Base-by-base conservation (phyloP, 2,329 filamentous ascomycete genomes). In the Colletotrichum aenigma region DNA sequence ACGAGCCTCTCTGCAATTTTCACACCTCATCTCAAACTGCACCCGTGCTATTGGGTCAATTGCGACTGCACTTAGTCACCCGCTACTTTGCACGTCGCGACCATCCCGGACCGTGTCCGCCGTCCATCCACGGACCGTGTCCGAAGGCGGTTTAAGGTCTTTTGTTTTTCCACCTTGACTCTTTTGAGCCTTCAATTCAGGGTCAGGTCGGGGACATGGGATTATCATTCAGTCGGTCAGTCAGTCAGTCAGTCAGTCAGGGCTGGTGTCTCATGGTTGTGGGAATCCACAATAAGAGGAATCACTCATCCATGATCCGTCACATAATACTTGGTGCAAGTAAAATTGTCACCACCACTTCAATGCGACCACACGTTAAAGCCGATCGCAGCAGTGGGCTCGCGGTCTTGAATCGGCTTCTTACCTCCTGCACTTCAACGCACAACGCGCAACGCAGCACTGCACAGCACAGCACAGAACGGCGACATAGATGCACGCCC, bases 1-100 rank as follows among this genome's bases (percentile, higher is more conserved):
- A 75, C 73, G 73, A 75, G 73, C 73, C 62, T 62, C 69, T 66
- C 16, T 67, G 62, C 73, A 72, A 60, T 75, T 75, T 75, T 75
- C 70, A 72, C 62, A 56, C 69, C 56, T 75, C 73, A 64, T 75
- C 73, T 75, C 69, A 75, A 75, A 75, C 69, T 55, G 69, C 69
- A 71, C 55, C 73, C 62, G 73, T 75, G 69, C 69, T 56, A 72
- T 68, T 75, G 70, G 55, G 62, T 72, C 64, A 64, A 75, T 67
- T 68, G 62, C 10, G 24, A 26, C 55, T 64, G 30, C n/a, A 56
- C 55, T 75, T 75, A 75, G 72, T 75, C 68, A 75, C 52, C 24
- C 18, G 18, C 68, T 38, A 18, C n/a, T 32, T 28, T 32, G 61
- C 56, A 24, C n/a, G 26, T 28, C 43, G 52, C 56, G 32, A 61